Base-by-base conservation (phyloP, 352 stramenopile species). In the Globisporangium middletonii region DNA sequence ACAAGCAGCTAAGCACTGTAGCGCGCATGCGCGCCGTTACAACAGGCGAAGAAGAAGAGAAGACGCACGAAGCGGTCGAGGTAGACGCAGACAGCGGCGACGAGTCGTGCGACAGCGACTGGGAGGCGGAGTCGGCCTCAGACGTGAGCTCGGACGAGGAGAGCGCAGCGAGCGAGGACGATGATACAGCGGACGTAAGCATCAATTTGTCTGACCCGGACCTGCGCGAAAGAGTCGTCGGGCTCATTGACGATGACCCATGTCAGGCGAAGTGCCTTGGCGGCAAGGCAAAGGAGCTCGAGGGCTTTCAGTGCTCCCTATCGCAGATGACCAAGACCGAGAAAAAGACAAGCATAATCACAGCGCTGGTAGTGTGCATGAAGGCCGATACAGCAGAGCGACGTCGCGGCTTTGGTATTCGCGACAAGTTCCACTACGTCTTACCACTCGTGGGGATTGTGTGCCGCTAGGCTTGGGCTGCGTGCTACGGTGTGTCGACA, bases 121-220 rank as follows among this genome's bases (percentile, higher is more conserved):
- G 7, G 30, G 3, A 35, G 30, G 30, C 30, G 30, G 30, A 2
- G 3, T 35, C 30, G 30, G 30, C 30, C 3, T 8, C 30, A 8
- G 30, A 8, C 30, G 7, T 35, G 30, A 35, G 30, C 7, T 35
- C 30, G 30, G 30, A 23, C 47, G 23, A 37, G 3, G 16, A 50
- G 8, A 13, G n/a, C 23, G 28, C 19, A 18, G 49, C 13, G 4
- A 28, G 35, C 15, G 12, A 33, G 26, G 49, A 1, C 12, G 41
- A 45, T n/a, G 41, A 28, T n/a, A 50, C 26, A 55, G 44, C 28
- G 18, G 16, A 2, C 11, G 30, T 46, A 52, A 11, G 26, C 30
- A 50, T 50, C 46, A 50, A 2, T 50, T 50, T 23, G 46, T 50
- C 23, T 8, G 46, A 50, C 23, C 46, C 46, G 1, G 18, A 50